A percentile compares a stretch with the other conserved stretches of the same genome.
Evolutionary conservation across 208 protist species (phyloP).

Genomic region (Leishmania arabica): DNA sequence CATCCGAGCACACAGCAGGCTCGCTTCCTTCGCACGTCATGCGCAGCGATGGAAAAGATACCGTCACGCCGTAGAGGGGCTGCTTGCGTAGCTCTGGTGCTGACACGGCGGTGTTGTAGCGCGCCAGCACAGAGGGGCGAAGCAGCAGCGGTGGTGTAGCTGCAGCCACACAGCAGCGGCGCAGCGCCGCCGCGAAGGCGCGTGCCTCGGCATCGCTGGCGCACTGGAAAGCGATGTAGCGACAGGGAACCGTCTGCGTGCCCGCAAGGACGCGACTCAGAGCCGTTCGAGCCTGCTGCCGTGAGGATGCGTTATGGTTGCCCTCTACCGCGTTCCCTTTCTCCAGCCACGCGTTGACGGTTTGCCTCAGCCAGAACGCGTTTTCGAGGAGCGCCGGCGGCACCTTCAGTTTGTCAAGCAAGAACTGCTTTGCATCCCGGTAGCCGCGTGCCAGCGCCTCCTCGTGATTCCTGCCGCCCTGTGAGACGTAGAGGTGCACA

Average conservation of each 20-base stretch:
- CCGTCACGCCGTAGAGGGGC: constrained; percentile 1
- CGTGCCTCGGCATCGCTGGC: constrained; percentile 14
- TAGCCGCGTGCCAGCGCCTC: constrained; percentile 4
- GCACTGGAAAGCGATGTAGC: constrained; percentile 24
- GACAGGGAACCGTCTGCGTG: constrained; percentile 24
- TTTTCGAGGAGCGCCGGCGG: constrained; percentile 21
- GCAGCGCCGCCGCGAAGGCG: constrained; percentile 21
- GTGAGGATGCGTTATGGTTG: background rate
- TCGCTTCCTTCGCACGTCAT: constrained; percentile 27
- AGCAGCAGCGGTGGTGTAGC: constrained; percentile 10
- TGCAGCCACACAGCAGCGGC: constrained; percentile 19
- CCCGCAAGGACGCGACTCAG: constrained; percentile 11
- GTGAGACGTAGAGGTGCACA: constrained; percentile 30
- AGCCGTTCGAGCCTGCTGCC: background rate
- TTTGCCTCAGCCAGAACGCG: constrained; percentile 24
- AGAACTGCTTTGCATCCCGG: constrained; percentile 9
- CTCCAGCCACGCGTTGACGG: constrained; percentile 19
- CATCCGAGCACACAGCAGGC: constrained; percentile 12
- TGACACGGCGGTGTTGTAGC: constrained; percentile 12
- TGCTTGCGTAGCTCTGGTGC: constrained; percentile 14
- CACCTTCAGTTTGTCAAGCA: constrained; percentile 13
- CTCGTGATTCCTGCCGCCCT: constrained; percentile 23
- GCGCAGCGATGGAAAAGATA: constrained; percentile 20
- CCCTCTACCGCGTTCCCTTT: background rate
- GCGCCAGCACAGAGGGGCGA: constrained; percentile 11